A percentile compares a stretch with the other conserved stretches of the same genome.
phyloP scores from a whole-genome alignment of 2,329 filamentous ascomycete species.

The Aphanoascus verrucosus region DNA sequence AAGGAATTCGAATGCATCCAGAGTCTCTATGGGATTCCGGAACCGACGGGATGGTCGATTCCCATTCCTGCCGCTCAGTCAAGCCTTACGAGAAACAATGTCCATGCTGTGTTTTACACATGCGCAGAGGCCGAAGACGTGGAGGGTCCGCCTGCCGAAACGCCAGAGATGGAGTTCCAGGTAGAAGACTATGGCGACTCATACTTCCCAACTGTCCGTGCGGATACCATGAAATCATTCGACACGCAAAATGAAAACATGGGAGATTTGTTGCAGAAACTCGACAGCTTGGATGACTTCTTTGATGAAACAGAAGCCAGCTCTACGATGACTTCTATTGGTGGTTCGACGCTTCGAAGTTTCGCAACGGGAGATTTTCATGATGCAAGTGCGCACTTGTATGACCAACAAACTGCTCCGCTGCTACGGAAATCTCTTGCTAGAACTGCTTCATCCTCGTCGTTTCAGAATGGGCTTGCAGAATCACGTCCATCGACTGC shows the following conservation, averaged over 20 bases:
- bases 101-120: conserved; percentile 92
- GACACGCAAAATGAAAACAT: conserved; percentile 55
- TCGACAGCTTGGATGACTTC: conserved; percentile 72
- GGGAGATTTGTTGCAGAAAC: conserved; percentile 68
- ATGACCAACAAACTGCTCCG: conserved; percentile 85
- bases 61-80: conserved; percentile 86
- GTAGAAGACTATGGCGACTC: conserved; percentile 70
- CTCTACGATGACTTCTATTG: conserved; percentile 39
- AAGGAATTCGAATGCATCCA: conserved; percentile 94
- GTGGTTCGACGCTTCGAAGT: conserved; percentile 29
- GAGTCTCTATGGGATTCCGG: conserved; percentile 91
- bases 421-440: conserved; percentile 74
- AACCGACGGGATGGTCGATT: conserved; percentile 91
- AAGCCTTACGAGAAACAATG: conserved; percentile 74
- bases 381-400: conserved; percentile 69
- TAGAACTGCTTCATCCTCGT: conserved; percentile 58
- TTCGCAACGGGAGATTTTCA: conserved; percentile 52
- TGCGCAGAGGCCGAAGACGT: conserved; percentile 59
- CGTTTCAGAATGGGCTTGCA: conserved; percentile 79
- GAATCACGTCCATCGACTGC: conserved; percentile 54
- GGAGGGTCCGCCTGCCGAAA: conserved; percentile 48
- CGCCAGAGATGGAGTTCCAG: conserved; percentile 84
- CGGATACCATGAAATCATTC: conserved; percentile 88
- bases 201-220: conserved; percentile 66
- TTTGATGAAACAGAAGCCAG: conserved; percentile 58